Base-by-base conservation (phyloP, 2,329 filamentous ascomycete species). In the Colletotrichum incanum region DNA sequence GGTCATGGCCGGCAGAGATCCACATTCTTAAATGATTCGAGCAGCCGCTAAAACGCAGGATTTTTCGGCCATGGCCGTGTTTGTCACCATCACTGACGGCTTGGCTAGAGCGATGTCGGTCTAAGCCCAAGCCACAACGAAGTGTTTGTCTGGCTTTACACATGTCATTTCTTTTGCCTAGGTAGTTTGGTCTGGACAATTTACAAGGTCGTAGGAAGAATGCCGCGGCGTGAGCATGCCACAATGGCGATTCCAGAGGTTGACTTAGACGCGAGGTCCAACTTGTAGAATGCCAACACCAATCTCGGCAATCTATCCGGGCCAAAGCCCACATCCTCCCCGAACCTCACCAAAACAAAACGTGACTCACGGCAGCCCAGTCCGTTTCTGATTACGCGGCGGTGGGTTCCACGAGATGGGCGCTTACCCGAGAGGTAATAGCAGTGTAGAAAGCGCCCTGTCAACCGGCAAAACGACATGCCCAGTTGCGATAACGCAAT, bases 291-390 rank as follows among this genome's bases (percentile, higher is more conserved):
- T 55, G 59, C 70, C 59, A 65, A 56, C 54, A 64, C 59, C 59
- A 65, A 65, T 70, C 60, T 70, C 70, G 70, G 70, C 70, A 69
- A 72, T 70, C 70, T 72, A 70, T 50, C 70, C 65, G 70, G 59
- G n/a, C 41, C 12, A 55, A 62, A 64, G 52, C 60, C 70, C 54
- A 60, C 65, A 59, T 64, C 54, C 47, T 60, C 70, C 65, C 70
- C 59, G 23, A 72, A 70, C 65, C 39, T 72, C 70, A 55, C 59
- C 47, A 70, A 60, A 16, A 56, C 54, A 59, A 50, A 72, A 39
- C 59, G 54, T 72, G 65, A 72, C 37, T 72, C 60, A 65, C 45
- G 47, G 26, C 54, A 52, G 31, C 69, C 68, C 61, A 64, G 65
- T 67, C 52, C 52, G 70, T n/a, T 72, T 59, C 59, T 59, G 65